These are phyloP conservation scores for Orobanche coerulescens DNA, from an alignment of 257 asterid genomes.

Conservation along the genomic window DNA sequence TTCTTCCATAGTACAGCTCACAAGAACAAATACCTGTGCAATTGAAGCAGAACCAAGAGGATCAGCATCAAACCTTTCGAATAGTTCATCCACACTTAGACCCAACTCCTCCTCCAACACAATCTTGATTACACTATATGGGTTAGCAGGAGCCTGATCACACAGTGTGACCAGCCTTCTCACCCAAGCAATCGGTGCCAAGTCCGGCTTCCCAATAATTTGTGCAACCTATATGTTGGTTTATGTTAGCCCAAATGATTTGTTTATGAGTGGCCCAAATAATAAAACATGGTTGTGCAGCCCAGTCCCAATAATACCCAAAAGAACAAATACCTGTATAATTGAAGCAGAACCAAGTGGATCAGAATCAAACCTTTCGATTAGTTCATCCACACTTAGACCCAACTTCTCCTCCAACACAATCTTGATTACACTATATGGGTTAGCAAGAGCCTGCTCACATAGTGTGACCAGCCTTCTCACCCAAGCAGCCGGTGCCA, in stretches of 20 bases:
- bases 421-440: constrained; percentile 48
- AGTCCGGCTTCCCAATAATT: constrained; percentile 89
- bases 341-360: constrained; percentile 99
- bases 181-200: constrained; percentile 99
- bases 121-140: constrained; percentile 48
- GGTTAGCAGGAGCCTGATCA: constrained; percentile 93
- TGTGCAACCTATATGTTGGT: constrained; percentile 95
- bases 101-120: constrained; percentile 88
- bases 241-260: no score
- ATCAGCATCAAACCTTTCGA: constrained; percentile 62
- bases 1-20: constrained; percentile 14
- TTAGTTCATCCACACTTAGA: constrained; percentile 51
- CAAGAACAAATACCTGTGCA: constrained; percentile 64
- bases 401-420: constrained; percentile 88
- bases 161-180: constrained; percentile 86
- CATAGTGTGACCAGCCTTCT: constrained; percentile 86
- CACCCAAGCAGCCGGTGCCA: constrained; percentile 99
- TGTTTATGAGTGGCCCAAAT: no score
- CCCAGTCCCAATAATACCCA: no score
- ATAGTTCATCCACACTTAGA: constrained; percentile 51
- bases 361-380: constrained; percentile 62
- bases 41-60: constrained; percentile 99
- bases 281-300: no score
- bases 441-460: constrained; percentile 92
- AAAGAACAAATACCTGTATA: constrained; percentile 80